phyloP scores from a whole-genome alignment of 495 filamentous ascomycete genomes.

The Annulohypoxylon maeteangense region DNA sequence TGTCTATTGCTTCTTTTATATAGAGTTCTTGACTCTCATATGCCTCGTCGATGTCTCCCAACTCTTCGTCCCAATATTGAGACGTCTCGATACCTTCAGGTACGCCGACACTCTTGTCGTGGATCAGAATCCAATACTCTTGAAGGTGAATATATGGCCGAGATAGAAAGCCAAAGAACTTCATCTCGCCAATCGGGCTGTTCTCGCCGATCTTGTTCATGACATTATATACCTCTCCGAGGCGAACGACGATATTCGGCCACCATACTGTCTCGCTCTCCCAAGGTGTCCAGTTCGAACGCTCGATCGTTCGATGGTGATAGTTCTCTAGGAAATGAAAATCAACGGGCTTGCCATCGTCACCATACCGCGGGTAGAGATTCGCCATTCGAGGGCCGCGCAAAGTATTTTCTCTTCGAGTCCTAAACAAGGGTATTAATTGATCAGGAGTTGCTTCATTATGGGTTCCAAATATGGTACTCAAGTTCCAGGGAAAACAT shows the following conservation, averaged over 20 bases:
- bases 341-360: conserved; percentile 4
- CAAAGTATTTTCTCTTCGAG: neutral
- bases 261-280: neutral
- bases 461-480: neutral
- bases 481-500: neutral
- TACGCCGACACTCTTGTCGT: neutral
- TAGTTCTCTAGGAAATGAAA: conserved; percentile 20
- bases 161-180: conserved; percentile 18
- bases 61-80: neutral
- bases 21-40: neutral
- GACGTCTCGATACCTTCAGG: neutral
- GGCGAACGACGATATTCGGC: conserved; percentile 14
- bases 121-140: conserved; percentile 16
- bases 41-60: neutral
- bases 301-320: neutral
- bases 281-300: neutral
- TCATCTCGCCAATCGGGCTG: neutral
- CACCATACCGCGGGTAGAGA: conserved; percentile 8
- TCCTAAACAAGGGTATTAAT: neutral
- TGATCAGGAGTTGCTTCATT: neutral
- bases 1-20: neutral
- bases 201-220: neutral
- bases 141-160: conserved; percentile 15
- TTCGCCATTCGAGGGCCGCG: neutral
- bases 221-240: conserved; percentile 8